Percentiles rank a stretch among this genome's conserved stretches.
phyloP scores from a whole-genome alignment of 129 eudicot species.

The Solidago caesia region DNA sequence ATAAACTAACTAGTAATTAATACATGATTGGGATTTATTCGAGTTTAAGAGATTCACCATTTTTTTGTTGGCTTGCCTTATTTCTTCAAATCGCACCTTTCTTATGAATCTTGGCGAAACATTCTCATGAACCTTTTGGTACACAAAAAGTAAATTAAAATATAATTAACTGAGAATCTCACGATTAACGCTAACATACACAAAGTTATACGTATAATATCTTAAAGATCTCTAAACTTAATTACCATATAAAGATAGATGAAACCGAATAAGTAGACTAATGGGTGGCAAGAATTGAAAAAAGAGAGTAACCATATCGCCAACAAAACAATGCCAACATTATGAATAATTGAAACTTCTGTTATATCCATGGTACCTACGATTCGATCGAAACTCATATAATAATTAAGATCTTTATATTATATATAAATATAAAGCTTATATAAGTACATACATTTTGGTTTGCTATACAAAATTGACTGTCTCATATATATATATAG shows the following conservation, averaged over 20 bases:
- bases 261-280: background rate
- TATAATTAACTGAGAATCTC: background rate
- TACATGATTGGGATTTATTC: background rate
- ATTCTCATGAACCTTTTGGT: background rate
- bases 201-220: no score
- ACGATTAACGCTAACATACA: background rate
- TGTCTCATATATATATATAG: no score
- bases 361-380: background rate
- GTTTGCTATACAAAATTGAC: no score
- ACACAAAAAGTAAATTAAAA: background rate
- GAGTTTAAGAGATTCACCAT: background rate
- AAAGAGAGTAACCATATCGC: background rate
- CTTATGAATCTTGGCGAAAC: background rate
- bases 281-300: background rate
- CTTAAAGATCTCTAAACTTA: background rate
- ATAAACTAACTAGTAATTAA: no score
- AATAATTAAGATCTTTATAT: no score
- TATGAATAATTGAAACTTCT: background rate
- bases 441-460: no score
- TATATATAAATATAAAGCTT: no score
- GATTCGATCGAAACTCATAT: background rate
- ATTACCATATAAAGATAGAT: constrained; percentile 1
- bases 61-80: background rate
- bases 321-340: background rate
- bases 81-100: background rate